phyloP scores from a whole-genome alignment of 2,329 filamentous ascomycete species.

The Nemania sp. region DNA sequence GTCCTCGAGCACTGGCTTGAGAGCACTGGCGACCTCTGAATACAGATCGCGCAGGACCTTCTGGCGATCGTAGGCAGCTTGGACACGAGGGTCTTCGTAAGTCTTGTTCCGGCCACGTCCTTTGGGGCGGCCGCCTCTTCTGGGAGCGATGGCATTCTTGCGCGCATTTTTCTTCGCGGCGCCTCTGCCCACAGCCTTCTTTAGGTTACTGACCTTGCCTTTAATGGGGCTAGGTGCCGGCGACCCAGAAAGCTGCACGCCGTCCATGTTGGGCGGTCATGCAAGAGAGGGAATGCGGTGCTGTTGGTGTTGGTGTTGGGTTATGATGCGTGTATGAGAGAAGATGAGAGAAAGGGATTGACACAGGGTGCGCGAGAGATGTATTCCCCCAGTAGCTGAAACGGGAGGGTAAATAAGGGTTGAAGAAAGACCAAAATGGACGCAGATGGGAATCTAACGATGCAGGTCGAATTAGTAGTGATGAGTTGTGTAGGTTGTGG shows the following conservation, averaged over 20 bases:
- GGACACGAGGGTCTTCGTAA: constrained; percentile 65
- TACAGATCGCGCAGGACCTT: constrained; percentile 75
- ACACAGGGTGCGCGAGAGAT: constrained; percentile 6
- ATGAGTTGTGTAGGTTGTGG: constrained; percentile 11
- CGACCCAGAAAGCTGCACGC: constrained; percentile 45
- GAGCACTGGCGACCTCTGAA: constrained; percentile 69
- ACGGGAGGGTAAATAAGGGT: constrained; percentile 6
- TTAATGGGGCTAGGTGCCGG: constrained; percentile 51
- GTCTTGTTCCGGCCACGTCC: constrained; percentile 65
- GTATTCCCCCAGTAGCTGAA: neutral
- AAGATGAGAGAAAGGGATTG: constrained; percentile 13
- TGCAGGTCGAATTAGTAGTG: constrained; percentile 8
- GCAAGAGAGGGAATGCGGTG: constrained; percentile 27
- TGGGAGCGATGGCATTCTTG: constrained; percentile 41
- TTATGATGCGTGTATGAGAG: constrained; percentile 13
- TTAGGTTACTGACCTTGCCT: constrained; percentile 42
- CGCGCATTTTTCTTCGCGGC: constrained; percentile 44
- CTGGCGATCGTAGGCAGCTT: constrained; percentile 72
- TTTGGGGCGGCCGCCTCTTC: constrained; percentile 51
- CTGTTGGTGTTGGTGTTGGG: constrained; percentile 11
- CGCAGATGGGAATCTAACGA: constrained; percentile 10
- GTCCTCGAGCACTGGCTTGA: constrained; percentile 75
- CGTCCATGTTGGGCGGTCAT: constrained; percentile 49
- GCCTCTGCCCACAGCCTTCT: constrained; percentile 43
- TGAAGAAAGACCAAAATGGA: constrained; percentile 9